Percentiles rank a stretch among this genome's conserved stretches.
These are phyloP conservation scores for Coleophoma eucalyptorum DNA, from an alignment of 2,329 filamentous ascomycete species.

Conservation along the genomic window DNA sequence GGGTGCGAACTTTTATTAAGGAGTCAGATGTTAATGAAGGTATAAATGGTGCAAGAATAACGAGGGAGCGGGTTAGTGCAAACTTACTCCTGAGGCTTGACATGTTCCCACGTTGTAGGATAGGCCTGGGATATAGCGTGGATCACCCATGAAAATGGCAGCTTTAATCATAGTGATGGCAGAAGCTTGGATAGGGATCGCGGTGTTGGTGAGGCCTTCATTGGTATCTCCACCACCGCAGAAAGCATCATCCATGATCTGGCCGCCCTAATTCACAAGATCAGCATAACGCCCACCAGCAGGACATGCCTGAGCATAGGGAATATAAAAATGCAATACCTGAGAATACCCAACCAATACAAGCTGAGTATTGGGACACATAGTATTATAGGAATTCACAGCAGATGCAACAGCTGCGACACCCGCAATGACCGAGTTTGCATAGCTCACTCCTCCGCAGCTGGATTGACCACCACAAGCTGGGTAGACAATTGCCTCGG, in stretches of 20 bases:
- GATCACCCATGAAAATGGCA: constrained; percentile 63
- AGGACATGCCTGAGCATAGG: neutral
- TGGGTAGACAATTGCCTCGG: constrained; percentile 54
- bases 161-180: constrained; percentile 56
- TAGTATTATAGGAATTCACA: constrained; percentile 53
- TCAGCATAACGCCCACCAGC: neutral
- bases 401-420: constrained; percentile 54
- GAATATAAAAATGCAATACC: constrained; percentile 26
- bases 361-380: constrained; percentile 53
- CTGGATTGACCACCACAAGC: constrained; percentile 57
- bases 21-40: neutral
- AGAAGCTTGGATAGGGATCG: constrained; percentile 36
- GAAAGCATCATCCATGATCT: constrained; percentile 60
- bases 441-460: constrained; percentile 58
- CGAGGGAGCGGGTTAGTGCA: no score
- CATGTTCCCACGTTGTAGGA: constrained; percentile 61
- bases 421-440: constrained; percentile 52
- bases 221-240: constrained; percentile 52
- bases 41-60: neutral
- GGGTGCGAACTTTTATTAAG: constrained; percentile 45
- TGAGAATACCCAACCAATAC: constrained; percentile 62
- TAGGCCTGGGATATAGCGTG: constrained; percentile 50
- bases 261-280: constrained; percentile 41
- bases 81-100: constrained; percentile 51
- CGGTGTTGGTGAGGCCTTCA: constrained; percentile 40